Evolutionary conservation across 768 basidiomycete species (phyloP), one percentile per base, ranked within the genome.

Genomic region (Rhodocollybia butyracea): DNA sequence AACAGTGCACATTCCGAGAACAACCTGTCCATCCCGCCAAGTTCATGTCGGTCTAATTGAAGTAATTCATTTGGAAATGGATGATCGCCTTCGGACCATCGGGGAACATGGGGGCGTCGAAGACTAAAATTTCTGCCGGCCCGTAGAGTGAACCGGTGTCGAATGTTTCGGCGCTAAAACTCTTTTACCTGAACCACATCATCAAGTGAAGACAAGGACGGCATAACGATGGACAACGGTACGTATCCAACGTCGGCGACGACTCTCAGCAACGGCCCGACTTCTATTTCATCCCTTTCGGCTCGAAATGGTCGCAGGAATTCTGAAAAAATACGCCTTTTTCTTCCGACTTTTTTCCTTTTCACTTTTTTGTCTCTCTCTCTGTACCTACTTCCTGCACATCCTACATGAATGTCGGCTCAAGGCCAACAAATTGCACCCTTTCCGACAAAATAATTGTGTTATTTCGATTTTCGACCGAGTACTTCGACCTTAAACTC

Each of bases 201-300:
- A 40, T 40, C 39, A 40, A 40, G 39, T n/a, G n/a, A 10, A 13
- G 39, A n/a, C 39, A 19, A 40, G 15, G 39, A 40, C 39, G 39
- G 21, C 39, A 19, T 17, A 22, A 31, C 24, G 19, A 50, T 50
- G 47, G 47, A 50, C 31, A 50, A 88, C 84, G 86, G 86, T 88
- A 88, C 86, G 86, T 88, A 76, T 69, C 79, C 86, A 87, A 78
- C 86, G 85, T 85, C 83, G 81, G 75, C 84, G 74, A 76, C 85
- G 77, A 73, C 84, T 8, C 71, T 75, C 85, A 77, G 73, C 84
- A 71, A 76, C 85, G 76, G 75, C 34, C 34, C 83, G 69, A 77
- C 70, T 72, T 73, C 73, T 76, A 63, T 70, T 66, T 69, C 73
- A 71, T 57, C 72, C 66, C 69, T 64, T 65, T 64, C 69, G 66